phyloP scores from a whole-genome alignment of 306 rosid species.

The Vigna hirtella region DNA sequence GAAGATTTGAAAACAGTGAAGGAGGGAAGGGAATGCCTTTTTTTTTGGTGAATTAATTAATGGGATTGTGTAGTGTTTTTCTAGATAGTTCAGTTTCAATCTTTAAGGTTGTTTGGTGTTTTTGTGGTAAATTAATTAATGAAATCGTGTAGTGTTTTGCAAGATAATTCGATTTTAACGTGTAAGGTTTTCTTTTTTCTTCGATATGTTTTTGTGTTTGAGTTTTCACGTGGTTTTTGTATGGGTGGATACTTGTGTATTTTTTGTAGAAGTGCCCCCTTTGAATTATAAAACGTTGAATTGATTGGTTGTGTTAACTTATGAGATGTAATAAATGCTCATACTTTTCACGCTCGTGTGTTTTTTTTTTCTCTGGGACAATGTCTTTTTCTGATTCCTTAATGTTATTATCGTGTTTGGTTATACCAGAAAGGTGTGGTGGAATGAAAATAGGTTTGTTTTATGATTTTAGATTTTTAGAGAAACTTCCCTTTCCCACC shows the following conservation, averaged over 20 bases:
- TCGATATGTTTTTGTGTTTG: slow-evolving; percentile 35
- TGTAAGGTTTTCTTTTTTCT: not conserved
- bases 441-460: not conserved
- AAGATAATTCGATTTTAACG: not conserved
- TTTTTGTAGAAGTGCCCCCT: not conserved
- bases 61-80: not conserved
- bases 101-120: not conserved
- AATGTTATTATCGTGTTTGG: slow-evolving; percentile 14
- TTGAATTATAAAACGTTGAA: slow-evolving; percentile 15
- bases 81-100: not conserved
- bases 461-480: not conserved
- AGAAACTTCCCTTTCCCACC: not conserved
- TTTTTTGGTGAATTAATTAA: not conserved
- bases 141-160: not conserved
- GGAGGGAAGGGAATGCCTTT: not conserved
- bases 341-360: not conserved
- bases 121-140: not conserved
- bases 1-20: not conserved
- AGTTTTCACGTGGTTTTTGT: not conserved
- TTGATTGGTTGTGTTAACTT: slow-evolving; percentile 3
- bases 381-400: slow-evolving; percentile 1
- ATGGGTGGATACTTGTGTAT: slow-evolving; percentile 9
- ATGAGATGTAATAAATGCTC: slow-evolving; percentile 9
- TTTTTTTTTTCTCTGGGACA: not conserved
- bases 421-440: not conserved